Base-by-base conservation (phyloP, 495 filamentous ascomycete species). In the Daldinia decipiens region DNA sequence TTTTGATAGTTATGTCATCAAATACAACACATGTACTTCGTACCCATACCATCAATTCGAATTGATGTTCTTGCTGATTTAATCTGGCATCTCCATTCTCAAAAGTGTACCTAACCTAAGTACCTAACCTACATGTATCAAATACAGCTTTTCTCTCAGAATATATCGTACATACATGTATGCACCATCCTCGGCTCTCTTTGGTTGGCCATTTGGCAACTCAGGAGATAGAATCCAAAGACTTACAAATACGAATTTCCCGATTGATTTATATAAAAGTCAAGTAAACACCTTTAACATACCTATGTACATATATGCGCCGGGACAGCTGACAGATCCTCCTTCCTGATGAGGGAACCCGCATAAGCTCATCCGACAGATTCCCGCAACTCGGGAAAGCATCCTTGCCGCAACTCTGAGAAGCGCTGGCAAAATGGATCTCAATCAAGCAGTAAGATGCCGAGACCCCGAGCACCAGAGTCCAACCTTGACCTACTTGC, bases 261-360 rank as follows among this genome's bases (percentile, higher is more conserved):
- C 43, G 19, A 21, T 47, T 47, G 43, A 47, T 21, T 24, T 47
- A 47, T 47, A 47, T 24, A 21, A 24, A 45, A 47, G 19, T 24
- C 17, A 47, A 17, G 11, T 21, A 47, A 2, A 9, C 24, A 40
- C 39, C 21, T 24, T 2, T 6, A 2, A 12, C 17, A 17, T 47
- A 21, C 21, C 21, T 24, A 24, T 2, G 1, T 24, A 24, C 2
- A n/a, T 43, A 4, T n/a, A 29, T 43, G 21, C 17, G 38, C 17
- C 56, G 45, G 15, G 31, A 9, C 24, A 29, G 15, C 38, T 27
- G 11, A 45, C 17, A n/a, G n/a, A 45, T 45, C 27, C 47, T 34
- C 51, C 64, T 67, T 67, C 64, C 64, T 26, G 15, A 60, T 61
- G 36, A 27, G 38, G 64, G 7, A 67, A 60, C n/a, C 64, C 64